Conservation (phyloP, 257 asterid species). For the Salvia hispanica region DNA sequence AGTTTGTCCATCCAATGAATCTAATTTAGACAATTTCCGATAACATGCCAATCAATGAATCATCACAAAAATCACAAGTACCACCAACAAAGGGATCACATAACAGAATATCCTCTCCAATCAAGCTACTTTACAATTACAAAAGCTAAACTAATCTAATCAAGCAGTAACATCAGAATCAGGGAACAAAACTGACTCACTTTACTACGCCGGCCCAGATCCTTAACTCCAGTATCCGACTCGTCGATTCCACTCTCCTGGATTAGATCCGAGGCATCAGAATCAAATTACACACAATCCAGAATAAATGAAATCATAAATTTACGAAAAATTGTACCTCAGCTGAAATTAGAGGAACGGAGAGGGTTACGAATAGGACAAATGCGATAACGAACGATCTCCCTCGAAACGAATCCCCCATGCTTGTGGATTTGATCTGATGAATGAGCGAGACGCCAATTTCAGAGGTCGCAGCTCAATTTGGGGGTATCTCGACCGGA, state of each 20-base stretch:
- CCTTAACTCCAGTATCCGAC: constrained; percentile 37
- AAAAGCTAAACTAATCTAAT: background rate
- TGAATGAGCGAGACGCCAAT: background rate
- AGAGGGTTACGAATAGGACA: constrained; percentile 26
- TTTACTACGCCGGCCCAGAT: constrained; percentile 79
- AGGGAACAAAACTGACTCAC: constrained; percentile 40
- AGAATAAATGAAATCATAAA: background rate
- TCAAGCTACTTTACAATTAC: background rate
- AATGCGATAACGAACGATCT: constrained; percentile 15
- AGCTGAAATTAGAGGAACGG: constrained; percentile 32
- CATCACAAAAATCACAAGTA: constrained; percentile 4
- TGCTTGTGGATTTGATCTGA: constrained; percentile 23
- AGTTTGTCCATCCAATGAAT: constrained; percentile 49
- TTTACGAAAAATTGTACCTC: constrained; percentile 28
- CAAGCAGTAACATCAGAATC: background rate
- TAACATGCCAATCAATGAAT: background rate
- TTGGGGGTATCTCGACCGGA: constrained; percentile 16
- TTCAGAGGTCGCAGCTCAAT: background rate
- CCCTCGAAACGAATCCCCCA: constrained; percentile 29
- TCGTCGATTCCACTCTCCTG: constrained; percentile 54
- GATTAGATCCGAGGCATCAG: constrained; percentile 9
- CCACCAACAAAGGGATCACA: background rate
- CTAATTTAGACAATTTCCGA: background rate
- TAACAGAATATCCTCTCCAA: background rate
- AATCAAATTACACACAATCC: constrained; percentile 6